Base-by-base conservation (phyloP, 305 asterid genomes). In the Fraxinus baroniana region DNA sequence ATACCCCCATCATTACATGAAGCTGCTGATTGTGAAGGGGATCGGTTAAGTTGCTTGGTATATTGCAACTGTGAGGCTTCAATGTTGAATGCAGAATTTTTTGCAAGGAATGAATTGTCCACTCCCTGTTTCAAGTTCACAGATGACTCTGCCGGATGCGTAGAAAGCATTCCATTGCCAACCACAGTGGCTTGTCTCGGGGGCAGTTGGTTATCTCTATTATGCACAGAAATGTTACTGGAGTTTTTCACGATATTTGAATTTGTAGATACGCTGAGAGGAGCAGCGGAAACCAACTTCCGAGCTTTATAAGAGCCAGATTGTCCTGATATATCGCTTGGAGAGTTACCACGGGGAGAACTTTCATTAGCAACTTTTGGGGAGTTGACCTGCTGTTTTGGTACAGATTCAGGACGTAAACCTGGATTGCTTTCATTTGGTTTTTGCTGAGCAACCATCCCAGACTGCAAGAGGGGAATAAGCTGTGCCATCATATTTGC, bases 261-360 rank as follows among this genome's bases (percentile, higher is more conserved):
- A 86, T 82, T 89, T n/a, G 94, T 84, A 84, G 86, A 78, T 62
- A 60, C 86, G 68, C 90, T 89, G 75, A 87, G 91, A 74, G 88
- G 88, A 84, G 92, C 90, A 83, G 93, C 86, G 15, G 92, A 79
- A 86, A 87, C 92, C 28, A 92, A 79, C 88, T 88, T 94, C 87
- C 97, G 88, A 85, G 94, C 92, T 89, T 93, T 94, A 66, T 93
- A 92, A 81, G 97, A 89, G 76, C 94, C 94, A 78, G 98, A 92
- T 82, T 91, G 97, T 76, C 94, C 97, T 2, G 95, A 94, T 83
- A 90, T 89, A 82, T 97, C 97, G 84, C 94, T 93, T 68, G 97
- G 91, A 83, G 94, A 90, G 82, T 93, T 93, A 74, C 95, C 98
- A 81, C 66, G 95, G 36, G 98, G 97, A 79, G 98, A 93, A 83